phyloP scores from a whole-genome alignment of 805 yeast genomes.

The Candida sanyiensis region DNA sequence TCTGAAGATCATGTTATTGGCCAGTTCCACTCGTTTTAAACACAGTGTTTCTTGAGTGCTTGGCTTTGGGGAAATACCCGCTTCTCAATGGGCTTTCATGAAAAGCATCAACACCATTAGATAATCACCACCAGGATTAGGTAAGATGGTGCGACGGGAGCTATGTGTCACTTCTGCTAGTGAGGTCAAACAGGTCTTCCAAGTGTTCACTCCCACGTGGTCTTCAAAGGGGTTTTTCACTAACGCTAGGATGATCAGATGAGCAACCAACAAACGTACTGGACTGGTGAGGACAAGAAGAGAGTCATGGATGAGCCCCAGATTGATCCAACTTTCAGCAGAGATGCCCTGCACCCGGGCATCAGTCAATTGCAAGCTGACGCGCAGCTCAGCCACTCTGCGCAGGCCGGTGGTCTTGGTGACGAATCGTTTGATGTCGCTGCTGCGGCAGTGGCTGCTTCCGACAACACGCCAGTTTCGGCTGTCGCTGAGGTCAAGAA shows the following conservation, averaged over 20 bases:
- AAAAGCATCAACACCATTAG: constrained; percentile 4
- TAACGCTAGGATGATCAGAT: constrained; percentile 6
- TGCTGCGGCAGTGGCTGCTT: constrained; percentile 33
- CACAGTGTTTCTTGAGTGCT: too few relatives aligned
- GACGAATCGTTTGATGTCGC: constrained; percentile 28
- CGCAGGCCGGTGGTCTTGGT: constrained; percentile 13
- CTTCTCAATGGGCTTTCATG: neutral
- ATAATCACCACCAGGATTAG: constrained; percentile 15
- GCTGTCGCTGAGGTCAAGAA: neutral
- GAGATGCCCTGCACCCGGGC: constrained; percentile 18
- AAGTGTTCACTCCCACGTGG: neutral
- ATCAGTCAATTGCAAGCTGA: constrained; percentile 15
- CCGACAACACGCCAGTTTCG: constrained; percentile 17
- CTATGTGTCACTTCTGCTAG: neutral
- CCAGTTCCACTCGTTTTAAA: too few relatives aligned
- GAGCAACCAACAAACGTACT: constrained; percentile 13
- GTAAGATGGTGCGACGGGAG: constrained; percentile 6
- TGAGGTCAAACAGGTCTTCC: too few relatives aligned
- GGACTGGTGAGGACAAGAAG: constrained; percentile 18
- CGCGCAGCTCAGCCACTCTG: constrained; percentile 9
- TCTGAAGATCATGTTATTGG: too few relatives aligned
- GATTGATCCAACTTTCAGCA: constrained; percentile 28
- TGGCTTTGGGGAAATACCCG: too few relatives aligned
- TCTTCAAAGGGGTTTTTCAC: neutral
- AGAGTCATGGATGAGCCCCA: constrained; percentile 23